Conservation (phyloP, 2,329 filamentous ascomycete species). For the Xylariaceae sp. region DNA sequence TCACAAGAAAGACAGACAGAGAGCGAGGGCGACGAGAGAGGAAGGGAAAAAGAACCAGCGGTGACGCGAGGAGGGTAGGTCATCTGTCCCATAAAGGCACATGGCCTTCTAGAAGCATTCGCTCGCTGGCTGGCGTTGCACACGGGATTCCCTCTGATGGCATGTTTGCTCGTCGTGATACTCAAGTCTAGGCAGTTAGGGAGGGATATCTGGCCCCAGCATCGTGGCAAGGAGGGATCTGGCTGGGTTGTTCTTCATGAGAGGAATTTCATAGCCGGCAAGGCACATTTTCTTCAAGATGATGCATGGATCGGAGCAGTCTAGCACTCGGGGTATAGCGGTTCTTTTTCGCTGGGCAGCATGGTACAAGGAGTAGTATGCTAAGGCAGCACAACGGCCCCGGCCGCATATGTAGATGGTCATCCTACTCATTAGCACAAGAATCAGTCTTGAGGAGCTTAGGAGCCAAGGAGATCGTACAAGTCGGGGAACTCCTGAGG, state of each 20-base stretch:
- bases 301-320: neutral
- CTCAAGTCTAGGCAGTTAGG: neutral
- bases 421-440: neutral
- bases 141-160: neutral
- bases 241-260: neutral
- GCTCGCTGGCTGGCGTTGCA: neutral
- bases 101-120: constrained; percentile 5
- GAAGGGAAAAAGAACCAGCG: neutral
- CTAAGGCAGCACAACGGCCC: neutral
- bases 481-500: neutral
- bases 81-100: neutral
- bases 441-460: neutral
- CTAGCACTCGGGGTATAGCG: neutral
- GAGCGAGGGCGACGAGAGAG: neutral
- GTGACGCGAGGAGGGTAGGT: neutral
- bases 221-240: neutral
- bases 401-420: neutral
- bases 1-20: neutral
- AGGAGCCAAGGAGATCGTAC: neutral
- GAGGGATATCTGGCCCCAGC: neutral
- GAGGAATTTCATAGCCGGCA: neutral
- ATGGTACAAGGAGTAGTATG: neutral
- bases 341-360: neutral
- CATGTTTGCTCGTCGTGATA: neutral
- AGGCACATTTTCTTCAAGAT: neutral